Evolutionary conservation across 2,329 filamentous ascomycete genomes (phyloP), one percentile per base, ranked within the genome.

Genomic region (Arthroderma sp.): DNA sequence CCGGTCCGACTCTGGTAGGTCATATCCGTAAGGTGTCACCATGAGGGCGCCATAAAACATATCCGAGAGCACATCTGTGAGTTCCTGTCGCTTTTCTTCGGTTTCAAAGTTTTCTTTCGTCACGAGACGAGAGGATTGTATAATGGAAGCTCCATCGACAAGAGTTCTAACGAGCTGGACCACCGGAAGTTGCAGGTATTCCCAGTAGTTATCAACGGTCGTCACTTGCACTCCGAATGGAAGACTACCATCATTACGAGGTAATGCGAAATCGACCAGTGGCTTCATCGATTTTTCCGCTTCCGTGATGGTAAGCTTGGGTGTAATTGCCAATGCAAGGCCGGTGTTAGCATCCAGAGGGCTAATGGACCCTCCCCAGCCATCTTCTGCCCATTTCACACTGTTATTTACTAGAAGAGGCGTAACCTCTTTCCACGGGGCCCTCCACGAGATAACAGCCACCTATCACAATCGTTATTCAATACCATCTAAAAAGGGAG

Each of bases 321-420:
- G 42, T 29, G 42, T 44, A 29, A 44, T 32, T 11, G 42, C 42
- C 28, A 44, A 22, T 11, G 40, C 9, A 36, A 44, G 29, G 42
- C 42, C 40, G 11, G 29, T 30, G 8, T 11, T 11, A 11, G 28
- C 42, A 31, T 36, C 42, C 3, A 44, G 42, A 3, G 37, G 40
- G 10, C 39, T 29, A 30, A 53, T 39, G 38, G 46, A 54, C 29
- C 52, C 52, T 30, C 52, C 51, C 51, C 51, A 54, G 32, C 52
- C 52, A 34, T 54, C 51, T 7, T 43, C 37, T 7, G 51, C 49
- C 52, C 52, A 54, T 41, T 45, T 49, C 2, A 48, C 51, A 3
- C 49, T 40, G 36, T 50, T 50, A 2, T 45, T 47, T 4, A 54
- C 48, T 1, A 53, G 6, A 3, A 50, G 33, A 4, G 42, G 31